Conservation (phyloP, 129 eudicot genomes). For the Kitagawia praeruptora region DNA sequence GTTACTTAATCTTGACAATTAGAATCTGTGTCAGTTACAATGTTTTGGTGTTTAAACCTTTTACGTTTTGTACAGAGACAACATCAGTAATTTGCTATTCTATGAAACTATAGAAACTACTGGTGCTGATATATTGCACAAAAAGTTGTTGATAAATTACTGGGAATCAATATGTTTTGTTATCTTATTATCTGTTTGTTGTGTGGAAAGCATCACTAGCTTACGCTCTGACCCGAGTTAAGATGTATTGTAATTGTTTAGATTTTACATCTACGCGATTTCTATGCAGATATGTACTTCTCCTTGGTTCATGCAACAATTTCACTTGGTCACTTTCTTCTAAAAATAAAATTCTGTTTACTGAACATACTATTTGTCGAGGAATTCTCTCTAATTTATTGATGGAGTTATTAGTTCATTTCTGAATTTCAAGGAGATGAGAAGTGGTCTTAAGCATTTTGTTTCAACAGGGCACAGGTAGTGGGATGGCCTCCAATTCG, state of each 20-base stretch:
- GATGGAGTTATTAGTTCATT: neutral
- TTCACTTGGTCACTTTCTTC: neutral
- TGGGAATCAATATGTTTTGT: neutral
- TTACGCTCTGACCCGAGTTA: no score
- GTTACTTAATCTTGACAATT: neutral
- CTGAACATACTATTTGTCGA: neutral
- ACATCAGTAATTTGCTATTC: neutral
- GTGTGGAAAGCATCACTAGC: neutral
- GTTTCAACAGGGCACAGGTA: conserved; percentile 50
- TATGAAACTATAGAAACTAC: neutral
- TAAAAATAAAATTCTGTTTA: no score
- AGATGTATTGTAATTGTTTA: neutral
- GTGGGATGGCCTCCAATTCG: conserved; percentile 86
- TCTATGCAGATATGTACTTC: neutral
- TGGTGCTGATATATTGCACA: conserved; percentile 1
- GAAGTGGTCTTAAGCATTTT: neutral
- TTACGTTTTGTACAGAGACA: neutral
- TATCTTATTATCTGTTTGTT: neutral
- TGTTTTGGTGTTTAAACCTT: neutral
- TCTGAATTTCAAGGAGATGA: neutral
- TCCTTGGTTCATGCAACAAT: neutral
- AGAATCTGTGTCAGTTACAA: no score
- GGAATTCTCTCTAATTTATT: neutral
- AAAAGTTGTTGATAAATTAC: neutral
- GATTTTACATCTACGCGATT: neutral